These are phyloP conservation scores for Tolypocladium pustulatum DNA, from an alignment of 2,329 filamentous ascomycete species.

Conservation along the genomic window DNA sequence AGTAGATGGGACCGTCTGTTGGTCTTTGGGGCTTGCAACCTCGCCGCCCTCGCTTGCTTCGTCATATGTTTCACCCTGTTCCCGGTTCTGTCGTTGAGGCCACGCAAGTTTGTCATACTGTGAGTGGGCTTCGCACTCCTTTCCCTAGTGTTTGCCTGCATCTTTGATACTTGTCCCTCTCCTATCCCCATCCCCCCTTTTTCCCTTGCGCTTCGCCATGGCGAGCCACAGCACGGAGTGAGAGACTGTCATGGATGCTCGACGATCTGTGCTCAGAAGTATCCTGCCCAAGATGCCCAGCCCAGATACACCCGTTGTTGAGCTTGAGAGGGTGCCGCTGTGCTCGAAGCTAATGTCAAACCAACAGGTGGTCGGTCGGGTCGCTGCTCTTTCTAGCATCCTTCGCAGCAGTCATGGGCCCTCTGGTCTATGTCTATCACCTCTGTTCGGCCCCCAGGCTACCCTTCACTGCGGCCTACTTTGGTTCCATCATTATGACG, in stretches of 20 bases:
- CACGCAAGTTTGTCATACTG: slow-evolving; percentile 93
- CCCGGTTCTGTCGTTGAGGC: slow-evolving; percentile 67
- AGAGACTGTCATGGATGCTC: not conserved
- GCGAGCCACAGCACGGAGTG: not conserved
- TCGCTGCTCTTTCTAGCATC: slow-evolving; percentile 83
- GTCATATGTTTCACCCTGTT: slow-evolving; percentile 86
- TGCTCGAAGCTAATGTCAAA: slow-evolving; percentile 14
- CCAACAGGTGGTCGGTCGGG: slow-evolving; percentile 80
- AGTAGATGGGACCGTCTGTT: slow-evolving; percentile 94
- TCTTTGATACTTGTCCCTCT: slow-evolving; percentile 2
- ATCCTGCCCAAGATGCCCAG: not conserved
- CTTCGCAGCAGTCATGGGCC: slow-evolving; percentile 92
- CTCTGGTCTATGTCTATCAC: slow-evolving; percentile 71
- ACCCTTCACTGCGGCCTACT: slow-evolving; percentile 90
- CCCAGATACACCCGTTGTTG: not conserved
- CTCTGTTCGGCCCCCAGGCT: slow-evolving; percentile 74
- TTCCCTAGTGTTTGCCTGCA: slow-evolving; percentile 4
- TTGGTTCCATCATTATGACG: slow-evolving; percentile 82
- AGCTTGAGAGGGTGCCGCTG: not conserved
- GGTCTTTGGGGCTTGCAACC: slow-evolving; percentile 83
- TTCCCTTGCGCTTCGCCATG: slow-evolving; percentile 6
- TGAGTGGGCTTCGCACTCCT: slow-evolving; percentile 46
- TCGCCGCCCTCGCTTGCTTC: slow-evolving; percentile 85
- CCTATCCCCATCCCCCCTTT: not conserved
- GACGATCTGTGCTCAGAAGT: not conserved